phyloP scores from a whole-genome alignment of 1,139 yeast species.

The Candida mesenterica region DNA sequence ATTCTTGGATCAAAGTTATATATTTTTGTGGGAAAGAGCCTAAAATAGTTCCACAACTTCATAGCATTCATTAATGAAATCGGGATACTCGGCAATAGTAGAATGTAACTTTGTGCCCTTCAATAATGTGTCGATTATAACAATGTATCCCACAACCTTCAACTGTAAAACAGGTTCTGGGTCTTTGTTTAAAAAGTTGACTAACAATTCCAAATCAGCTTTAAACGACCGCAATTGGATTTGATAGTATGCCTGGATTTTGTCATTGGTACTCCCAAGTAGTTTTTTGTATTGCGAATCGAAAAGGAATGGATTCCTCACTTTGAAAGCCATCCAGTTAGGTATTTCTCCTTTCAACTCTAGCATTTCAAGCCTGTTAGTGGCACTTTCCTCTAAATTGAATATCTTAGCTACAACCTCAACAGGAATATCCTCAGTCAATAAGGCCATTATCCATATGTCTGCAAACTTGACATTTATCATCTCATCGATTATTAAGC shows the following conservation, averaged over 20 bases:
- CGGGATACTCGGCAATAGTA: conserved; percentile 5
- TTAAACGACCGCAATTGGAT: conserved; percentile 8
- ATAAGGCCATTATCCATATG: conserved; percentile 35
- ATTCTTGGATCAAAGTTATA: conserved; percentile 59
- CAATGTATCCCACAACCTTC: conserved; percentile 14
- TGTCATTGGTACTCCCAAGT: conserved; percentile 4
- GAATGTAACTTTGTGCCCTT: conserved; percentile 9
- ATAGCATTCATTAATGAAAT: conserved; percentile 9
- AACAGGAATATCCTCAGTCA: conserved; percentile 16
- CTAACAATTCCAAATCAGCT: conserved; percentile 7
- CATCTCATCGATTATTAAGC: conserved; percentile 27
- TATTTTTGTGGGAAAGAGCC: conserved; percentile 57
- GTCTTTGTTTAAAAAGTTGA: conserved; percentile 5
- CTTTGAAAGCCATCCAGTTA: conserved; percentile 13
- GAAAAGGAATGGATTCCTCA: conserved; percentile 15
- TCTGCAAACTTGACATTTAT: conserved; percentile 42
- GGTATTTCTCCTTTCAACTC: conserved; percentile 12
- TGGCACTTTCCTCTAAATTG: conserved; percentile 5
- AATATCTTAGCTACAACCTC: conserved; percentile 9
- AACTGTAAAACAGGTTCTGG: conserved; percentile 10
- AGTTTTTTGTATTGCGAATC: conserved; percentile 1
- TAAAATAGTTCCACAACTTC: conserved; percentile 8
- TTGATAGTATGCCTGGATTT: conserved; percentile 7
- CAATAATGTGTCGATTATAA: conserved; percentile 11
- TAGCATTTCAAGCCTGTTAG: conserved; percentile 5